Evolutionary conservation across 306 rosid genomes (phyloP).

Genomic region (Gleditsia sinensis): DNA sequence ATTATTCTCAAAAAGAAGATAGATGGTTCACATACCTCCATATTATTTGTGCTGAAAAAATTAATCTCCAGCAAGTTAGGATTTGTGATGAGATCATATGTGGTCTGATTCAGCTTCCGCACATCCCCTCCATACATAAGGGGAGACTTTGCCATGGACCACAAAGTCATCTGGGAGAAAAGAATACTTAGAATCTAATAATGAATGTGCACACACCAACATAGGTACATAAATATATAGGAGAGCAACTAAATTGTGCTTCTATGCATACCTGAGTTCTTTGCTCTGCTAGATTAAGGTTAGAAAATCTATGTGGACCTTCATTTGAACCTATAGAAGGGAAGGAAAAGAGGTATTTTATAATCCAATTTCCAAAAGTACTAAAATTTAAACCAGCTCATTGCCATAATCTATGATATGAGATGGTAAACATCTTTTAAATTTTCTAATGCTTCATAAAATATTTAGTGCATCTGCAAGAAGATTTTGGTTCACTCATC

Average conservation of each 20-base stretch:
- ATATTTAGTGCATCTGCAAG: background rate
- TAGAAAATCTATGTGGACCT: slow-evolving; percentile 75
- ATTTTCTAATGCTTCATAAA: background rate
- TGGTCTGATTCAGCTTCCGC: slow-evolving; percentile 58
- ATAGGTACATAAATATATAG: slow-evolving; percentile 3
- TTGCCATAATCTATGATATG: background rate
- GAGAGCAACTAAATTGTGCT: slow-evolving; percentile 18
- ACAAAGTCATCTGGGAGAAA: slow-evolving; percentile 74
- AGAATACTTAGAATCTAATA: slow-evolving; percentile 7
- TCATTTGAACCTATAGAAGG: slow-evolving; percentile 63
- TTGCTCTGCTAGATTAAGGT: slow-evolving; percentile 65
- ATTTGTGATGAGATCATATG: slow-evolving; percentile 61
- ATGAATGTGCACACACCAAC: slow-evolving; percentile 8
- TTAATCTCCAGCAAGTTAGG: slow-evolving; percentile 81
- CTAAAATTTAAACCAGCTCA: slow-evolving; percentile 31
- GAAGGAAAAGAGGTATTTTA: background rate
- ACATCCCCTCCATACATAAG: slow-evolving; percentile 97
- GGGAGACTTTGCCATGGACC: slow-evolving; percentile 96
- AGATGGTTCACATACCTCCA: slow-evolving; percentile 66
- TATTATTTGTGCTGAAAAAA: slow-evolving; percentile 70
- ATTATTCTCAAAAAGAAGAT: slow-evolving; percentile 9
- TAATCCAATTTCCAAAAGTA: slow-evolving; percentile 31
- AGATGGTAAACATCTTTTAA: slow-evolving; percentile 12
- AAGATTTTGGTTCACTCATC: slow-evolving; percentile 13
- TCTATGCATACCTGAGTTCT: slow-evolving; percentile 70